Percentiles rank a stretch among this genome's conserved stretches.
Evolutionary conservation across 345 rosid genomes (phyloP).

Genomic region (Populus deltoides): DNA sequence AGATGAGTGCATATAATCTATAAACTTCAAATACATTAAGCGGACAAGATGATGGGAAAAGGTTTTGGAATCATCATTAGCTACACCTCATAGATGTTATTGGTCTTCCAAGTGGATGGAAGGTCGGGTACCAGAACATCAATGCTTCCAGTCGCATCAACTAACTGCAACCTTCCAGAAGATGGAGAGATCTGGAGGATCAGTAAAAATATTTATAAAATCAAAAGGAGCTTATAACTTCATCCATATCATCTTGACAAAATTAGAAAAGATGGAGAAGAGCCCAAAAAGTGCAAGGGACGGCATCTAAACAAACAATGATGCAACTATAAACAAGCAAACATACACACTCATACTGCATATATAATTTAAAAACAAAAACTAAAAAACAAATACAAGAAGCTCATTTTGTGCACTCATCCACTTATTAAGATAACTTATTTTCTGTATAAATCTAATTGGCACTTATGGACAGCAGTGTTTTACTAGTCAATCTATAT

Average conservation of each 20-base stretch:
- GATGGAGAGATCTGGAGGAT: slow-evolving; percentile 48
- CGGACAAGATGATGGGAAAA: slow-evolving; percentile 17
- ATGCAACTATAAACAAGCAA: too few relatives aligned
- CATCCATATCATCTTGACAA: slow-evolving; percentile 8
- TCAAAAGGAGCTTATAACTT: not conserved
- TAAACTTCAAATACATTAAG: slow-evolving; percentile 5
- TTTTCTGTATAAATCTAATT: too few relatives aligned
- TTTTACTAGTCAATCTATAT: too few relatives aligned
- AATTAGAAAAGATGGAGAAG: not conserved
- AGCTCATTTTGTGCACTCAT: too few relatives aligned
- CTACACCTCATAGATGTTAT: slow-evolving; percentile 61
- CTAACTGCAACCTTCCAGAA: slow-evolving; percentile 74
- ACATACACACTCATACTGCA: too few relatives aligned
- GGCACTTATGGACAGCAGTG: too few relatives aligned
- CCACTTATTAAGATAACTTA: too few relatives aligned
- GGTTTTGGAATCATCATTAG: slow-evolving; percentile 4
- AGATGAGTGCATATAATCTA: not conserved
- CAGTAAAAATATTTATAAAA: slow-evolving; percentile 20
- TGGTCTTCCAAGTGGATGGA: slow-evolving; percentile 47
- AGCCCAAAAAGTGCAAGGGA: too few relatives aligned
- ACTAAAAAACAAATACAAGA: too few relatives aligned
- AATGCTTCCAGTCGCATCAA: slow-evolving; percentile 67
- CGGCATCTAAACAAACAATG: too few relatives aligned
- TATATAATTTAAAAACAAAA: too few relatives aligned
- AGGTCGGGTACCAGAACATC: slow-evolving; percentile 68